Conservation (phyloP, 139 green algal species). For the Parachlorella kessleri region DNA sequence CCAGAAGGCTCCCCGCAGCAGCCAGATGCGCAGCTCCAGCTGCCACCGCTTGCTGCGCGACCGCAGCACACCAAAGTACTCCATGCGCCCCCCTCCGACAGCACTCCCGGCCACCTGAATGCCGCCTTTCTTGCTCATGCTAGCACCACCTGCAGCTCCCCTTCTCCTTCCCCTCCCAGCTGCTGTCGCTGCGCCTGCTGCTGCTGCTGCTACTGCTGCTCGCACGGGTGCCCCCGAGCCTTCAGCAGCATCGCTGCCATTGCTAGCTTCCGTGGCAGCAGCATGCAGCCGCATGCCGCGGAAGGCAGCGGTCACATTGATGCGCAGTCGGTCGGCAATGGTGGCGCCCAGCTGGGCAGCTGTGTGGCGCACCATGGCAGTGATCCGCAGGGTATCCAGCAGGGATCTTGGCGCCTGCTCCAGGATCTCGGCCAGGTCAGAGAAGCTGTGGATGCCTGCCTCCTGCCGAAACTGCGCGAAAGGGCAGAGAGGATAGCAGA, state of each 20-base stretch:
- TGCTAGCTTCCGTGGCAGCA: not conserved
- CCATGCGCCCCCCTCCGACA: not conserved
- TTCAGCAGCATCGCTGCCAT: not conserved
- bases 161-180: not conserved
- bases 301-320: conserved; percentile 57
- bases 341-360: conserved; percentile 42
- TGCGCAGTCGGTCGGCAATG: conserved; percentile 53
- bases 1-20: conserved; percentile 27
- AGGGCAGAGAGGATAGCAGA: not conserved
- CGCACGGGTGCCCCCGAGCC: not conserved
- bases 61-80: not conserved
- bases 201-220: not conserved
- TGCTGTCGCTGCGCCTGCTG: not conserved
- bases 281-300: conserved; percentile 18
- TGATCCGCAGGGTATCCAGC: conserved; percentile 61
- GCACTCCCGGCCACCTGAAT: not conserved
- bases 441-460: conserved; percentile 51
- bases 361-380: conserved; percentile 45
- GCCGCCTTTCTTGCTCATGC: too few species aligned
- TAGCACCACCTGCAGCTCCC: too few species aligned
- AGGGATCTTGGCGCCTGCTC: conserved; percentile 47
- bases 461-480: conserved; percentile 33
- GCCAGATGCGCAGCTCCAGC: conserved; percentile 11
- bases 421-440: conserved; percentile 63
- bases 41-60: conserved; percentile 27